A percentile compares a stretch with the other conserved stretches of the same genome.
These are phyloP conservation scores for Tolypocladium inflatum DNA, from an alignment of 2,329 filamentous ascomycete species.

Conservation along the genomic window DNA sequence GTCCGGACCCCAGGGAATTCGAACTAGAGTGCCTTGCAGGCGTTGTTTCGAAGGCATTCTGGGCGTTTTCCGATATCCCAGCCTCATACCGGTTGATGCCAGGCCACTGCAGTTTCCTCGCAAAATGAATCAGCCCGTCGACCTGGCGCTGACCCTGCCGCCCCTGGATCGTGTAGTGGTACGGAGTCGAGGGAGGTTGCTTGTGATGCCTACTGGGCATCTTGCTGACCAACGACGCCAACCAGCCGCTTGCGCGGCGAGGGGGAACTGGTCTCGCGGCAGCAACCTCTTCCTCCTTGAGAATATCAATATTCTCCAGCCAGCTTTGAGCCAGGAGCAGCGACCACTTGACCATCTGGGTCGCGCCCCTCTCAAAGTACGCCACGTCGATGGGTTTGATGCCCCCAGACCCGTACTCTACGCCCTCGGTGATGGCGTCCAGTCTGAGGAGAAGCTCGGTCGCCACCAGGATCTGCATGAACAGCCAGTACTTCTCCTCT, in stretches of 20 bases:
- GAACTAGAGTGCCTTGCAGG: constrained; percentile 27
- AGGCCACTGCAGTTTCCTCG: constrained; percentile 53
- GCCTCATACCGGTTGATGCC: constrained; percentile 42
- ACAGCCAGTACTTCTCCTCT: constrained; percentile 57
- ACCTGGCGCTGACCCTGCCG: constrained; percentile 50
- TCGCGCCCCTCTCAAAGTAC: constrained; percentile 53
- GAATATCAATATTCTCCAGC: constrained; percentile 58
- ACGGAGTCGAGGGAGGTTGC: constrained; percentile 20
- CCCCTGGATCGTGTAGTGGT: constrained; percentile 42
- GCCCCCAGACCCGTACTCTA: constrained; percentile 42
- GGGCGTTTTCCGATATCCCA: constrained; percentile 38
- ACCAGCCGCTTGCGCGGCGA: constrained; percentile 32
- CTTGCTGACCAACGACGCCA: constrained; percentile 47
- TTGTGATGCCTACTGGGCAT: constrained; percentile 33
- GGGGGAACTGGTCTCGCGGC: constrained; percentile 5
- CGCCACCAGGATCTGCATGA: constrained; percentile 55
- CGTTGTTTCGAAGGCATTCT: constrained; percentile 23
- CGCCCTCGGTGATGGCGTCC: constrained; percentile 52
- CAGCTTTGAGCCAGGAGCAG: constrained; percentile 53
- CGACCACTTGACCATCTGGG: constrained; percentile 56
- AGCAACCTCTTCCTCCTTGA: constrained; percentile 27
- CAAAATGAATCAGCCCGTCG: constrained; percentile 54
- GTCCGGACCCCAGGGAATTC: constrained; percentile 22
- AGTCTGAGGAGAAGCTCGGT: constrained; percentile 57
- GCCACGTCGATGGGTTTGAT: constrained; percentile 48